phyloP scores from a whole-genome alignment of 495 filamentous ascomycete genomes.

The Podospora appendiculata region DNA sequence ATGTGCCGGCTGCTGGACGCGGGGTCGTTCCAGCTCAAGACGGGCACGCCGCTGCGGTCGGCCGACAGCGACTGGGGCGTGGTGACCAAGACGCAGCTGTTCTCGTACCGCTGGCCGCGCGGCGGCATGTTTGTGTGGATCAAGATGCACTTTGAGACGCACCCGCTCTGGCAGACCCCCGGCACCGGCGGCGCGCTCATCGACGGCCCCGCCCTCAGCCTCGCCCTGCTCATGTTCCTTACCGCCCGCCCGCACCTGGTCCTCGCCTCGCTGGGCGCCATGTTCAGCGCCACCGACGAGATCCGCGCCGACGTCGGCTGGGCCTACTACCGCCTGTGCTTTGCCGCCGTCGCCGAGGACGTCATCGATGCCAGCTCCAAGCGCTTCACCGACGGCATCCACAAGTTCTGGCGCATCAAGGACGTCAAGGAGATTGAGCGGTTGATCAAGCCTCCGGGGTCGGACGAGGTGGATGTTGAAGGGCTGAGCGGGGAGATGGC shows the following conservation, averaged over 20 bases:
- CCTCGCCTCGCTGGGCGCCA: conserved; percentile 56
- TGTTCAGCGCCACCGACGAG: conserved; percentile 60
- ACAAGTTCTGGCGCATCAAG: conserved; percentile 69
- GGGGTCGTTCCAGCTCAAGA: conserved; percentile 51
- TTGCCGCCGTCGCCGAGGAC: conserved; percentile 70
- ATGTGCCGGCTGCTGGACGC: conserved; percentile 68
- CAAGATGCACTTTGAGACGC: conserved; percentile 54
- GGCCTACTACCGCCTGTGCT: conserved; percentile 71
- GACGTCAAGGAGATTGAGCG: conserved; percentile 54
- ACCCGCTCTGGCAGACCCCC: conserved; percentile 56
- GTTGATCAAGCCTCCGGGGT: conserved; percentile 14
- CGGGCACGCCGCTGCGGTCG: conserved; percentile 12
- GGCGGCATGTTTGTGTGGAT: conserved; percentile 95
- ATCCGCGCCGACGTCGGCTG: conserved; percentile 48
- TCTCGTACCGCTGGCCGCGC: conserved; percentile 68
- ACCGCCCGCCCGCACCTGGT: conserved; percentile 60
- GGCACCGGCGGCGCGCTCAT: conserved; percentile 14
- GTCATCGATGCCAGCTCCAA: conserved; percentile 51
- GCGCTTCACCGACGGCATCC: conserved; percentile 59
- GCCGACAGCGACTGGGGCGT: conserved; percentile 53
- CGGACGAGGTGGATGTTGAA: neutral
- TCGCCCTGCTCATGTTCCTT: conserved; percentile 65
- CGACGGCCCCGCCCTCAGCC: conserved; percentile 36
- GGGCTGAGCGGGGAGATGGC: conserved; percentile 4
- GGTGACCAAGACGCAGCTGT: conserved; percentile 62